phyloP scores from a whole-genome alignment of 2,329 filamentous ascomycete genomes.

The Pseudogymnoascus sp. region DNA sequence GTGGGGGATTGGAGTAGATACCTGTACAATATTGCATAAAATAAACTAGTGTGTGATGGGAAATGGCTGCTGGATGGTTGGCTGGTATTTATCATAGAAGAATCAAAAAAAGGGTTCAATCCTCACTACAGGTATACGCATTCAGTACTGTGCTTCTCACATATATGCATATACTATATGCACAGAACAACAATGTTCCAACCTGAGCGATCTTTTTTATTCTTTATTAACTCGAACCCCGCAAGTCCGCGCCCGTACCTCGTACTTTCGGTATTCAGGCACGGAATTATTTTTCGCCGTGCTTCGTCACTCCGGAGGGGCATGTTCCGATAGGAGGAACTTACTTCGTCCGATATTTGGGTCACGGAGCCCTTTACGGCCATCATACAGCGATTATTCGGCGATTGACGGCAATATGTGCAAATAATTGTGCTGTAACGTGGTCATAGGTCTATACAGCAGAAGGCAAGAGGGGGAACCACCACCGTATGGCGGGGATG shows the following conservation, averaged over 20 bases:
- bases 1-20: constrained; percentile 5
- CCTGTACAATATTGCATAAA: constrained; percentile 4
- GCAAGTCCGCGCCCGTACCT: neutral
- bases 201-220: neutral
- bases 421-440: constrained; percentile 1
- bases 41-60: neutral
- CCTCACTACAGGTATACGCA: neutral
- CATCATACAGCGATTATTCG: neutral
- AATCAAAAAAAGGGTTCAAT: neutral
- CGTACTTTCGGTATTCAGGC: neutral
- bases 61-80: neutral
- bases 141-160: neutral
- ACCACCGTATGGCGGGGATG: neutral
- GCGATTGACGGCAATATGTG: neutral
- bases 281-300: constrained; percentile 4
- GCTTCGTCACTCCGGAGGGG: constrained; percentile 2
- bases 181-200: neutral
- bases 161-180: constrained; percentile 2
- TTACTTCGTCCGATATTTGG: constrained; percentile 6
- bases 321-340: neutral
- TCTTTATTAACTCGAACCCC: neutral
- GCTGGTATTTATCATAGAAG: constrained; percentile 1
- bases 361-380: constrained; percentile 1
- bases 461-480: neutral
- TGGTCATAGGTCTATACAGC: neutral